Evolutionary conservation across 2,329 filamentous ascomycete genomes (phyloP), one percentile per base, ranked within the genome.

Genomic region (Dothideomycetes sp.): DNA sequence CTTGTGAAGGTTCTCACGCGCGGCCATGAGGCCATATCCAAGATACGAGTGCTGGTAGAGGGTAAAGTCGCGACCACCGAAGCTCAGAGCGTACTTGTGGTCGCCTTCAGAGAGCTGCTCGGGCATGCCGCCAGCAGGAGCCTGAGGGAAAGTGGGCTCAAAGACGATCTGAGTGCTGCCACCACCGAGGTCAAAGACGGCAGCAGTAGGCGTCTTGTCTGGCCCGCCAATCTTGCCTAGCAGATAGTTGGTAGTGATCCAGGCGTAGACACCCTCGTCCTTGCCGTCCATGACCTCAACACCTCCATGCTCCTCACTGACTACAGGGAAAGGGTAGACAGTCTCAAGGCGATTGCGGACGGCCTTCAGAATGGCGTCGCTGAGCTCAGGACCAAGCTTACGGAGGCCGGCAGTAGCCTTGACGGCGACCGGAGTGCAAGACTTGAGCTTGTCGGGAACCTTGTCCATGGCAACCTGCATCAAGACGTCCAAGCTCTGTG

Each of bases 131-230:
- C 84, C 84, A 36, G 73, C 68, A 40, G 74, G 63, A 41, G 75
- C 73, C 40, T 75, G 73, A 59, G 84, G 81, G 65, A 94, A 98
- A 37, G 82, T 94, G 16, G 93, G 93, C 69, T 98, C 79, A 63
- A 96, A 98, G 50, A 98, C 93, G 57, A 98, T 95, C 67, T 98
- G 91, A 11, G 93, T 98, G 16, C 88, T 95, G 39, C 91, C 91
- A 54, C 91, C 91, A 47, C 91, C 91, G 36, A 98, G 81, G 58
- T 98, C 91, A 55, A 98, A 94, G 43, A 95, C 79, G 37, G 91
- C 91, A 31, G 91, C 93, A 2, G 91, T 96, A 37, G 86, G 83
- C 47, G 77, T 86, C 60, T 88, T 78, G 58, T 95, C 89, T 2
- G 87, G 84, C 9, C 84, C 84, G 44, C 91, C 91, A 61, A 98